Evolutionary conservation across 2,329 filamentous ascomycete genomes (phyloP).

Genomic region (Aspergillus neotritici): DNA sequence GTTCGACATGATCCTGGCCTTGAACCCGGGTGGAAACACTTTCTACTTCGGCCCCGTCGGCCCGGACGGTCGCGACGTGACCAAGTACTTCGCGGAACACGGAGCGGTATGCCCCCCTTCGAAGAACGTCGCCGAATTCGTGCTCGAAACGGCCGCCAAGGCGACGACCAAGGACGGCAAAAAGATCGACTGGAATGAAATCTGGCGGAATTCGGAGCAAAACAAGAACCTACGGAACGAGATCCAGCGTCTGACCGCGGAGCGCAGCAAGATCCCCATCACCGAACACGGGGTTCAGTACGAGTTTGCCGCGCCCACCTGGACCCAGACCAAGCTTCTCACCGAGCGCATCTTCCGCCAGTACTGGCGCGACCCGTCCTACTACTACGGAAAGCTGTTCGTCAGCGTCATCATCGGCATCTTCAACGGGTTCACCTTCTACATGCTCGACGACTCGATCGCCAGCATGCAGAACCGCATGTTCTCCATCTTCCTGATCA

Average conservation of each 20-base stretch:
- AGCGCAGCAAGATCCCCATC: conserved; percentile 48
- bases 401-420: conserved; percentile 64
- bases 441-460: conserved; percentile 58
- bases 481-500: conserved; percentile 65
- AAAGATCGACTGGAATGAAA: conserved; percentile 65
- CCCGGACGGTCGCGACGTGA: conserved; percentile 58
- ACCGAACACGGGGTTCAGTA: conserved; percentile 37
- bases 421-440: conserved; percentile 78
- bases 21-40: conserved; percentile 63
- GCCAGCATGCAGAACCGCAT: conserved; percentile 70
- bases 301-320: conserved; percentile 63
- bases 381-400: conserved; percentile 72
- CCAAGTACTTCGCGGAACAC: conserved; percentile 62
- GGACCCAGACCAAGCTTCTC: conserved; percentile 58
- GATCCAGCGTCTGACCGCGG: conserved; percentile 58
- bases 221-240: conserved; percentile 56
- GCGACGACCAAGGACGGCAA: conserved; percentile 51
- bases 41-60: conserved; percentile 71
- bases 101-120: conserved; percentile 61
- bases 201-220: conserved; percentile 64
- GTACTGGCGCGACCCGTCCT: conserved; percentile 71
- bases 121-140: conserved; percentile 63
- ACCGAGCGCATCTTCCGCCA: conserved; percentile 66
- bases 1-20: conserved; percentile 67
- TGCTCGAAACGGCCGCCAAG: conserved; percentile 60